Evolutionary conservation across 2,329 filamentous ascomycete genomes (phyloP), one percentile per base, ranked within the genome.

Genomic region (Penicillium brevicompactum): DNA sequence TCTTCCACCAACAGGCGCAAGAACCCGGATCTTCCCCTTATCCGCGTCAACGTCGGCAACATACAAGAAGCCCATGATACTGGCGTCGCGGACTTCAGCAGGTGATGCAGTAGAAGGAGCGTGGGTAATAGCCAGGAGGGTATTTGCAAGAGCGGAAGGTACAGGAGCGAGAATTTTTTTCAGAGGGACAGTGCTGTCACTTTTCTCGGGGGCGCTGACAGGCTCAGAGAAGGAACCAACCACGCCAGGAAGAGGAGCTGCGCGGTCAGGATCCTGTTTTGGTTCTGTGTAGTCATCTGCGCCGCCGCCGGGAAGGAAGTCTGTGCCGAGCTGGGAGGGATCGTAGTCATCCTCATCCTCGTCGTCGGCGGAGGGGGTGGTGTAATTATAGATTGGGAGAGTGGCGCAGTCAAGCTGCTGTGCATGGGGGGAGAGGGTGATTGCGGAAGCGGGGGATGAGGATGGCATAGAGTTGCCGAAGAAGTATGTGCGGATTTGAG

Each of bases 41-140:
- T 89, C 87, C 68, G 91, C 89, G 68, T 99, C 92, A 4, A 97
- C 91, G 58, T 96, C 91, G 1, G 91, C 88, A 14, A 97, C 89
- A 68, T 96, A 97, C 30, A 97, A 83, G 68, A 96, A 99, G 0
- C 94, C 94, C 83, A 95, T 89, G 30, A 97, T 87, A 53, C 88
- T 89, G 7, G 92, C 87, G 64, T 92, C 88, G 11, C 91, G 84
- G 43, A 97, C 87, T 1, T 85, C 83, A 46, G 90, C 86, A 6
- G 88, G 83, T 1, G 83, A 77, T 57, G 94, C 91, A 45, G 84
- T 86, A 0, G 84, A 75, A 2, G 84, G 82, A 44, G 89, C 91
- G 68, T 92, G 87, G 74, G 95, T 91, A 50, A 99, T 87, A 0
- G 93, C 91, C 8, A 97, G 78, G 0, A 96, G 82, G 70, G 88